A percentile compares a stretch with the other conserved stretches of the same genome.
phyloP scores from a whole-genome alignment of 371 early-diverging fungal species.

The Rhizomucor pusillus region DNA sequence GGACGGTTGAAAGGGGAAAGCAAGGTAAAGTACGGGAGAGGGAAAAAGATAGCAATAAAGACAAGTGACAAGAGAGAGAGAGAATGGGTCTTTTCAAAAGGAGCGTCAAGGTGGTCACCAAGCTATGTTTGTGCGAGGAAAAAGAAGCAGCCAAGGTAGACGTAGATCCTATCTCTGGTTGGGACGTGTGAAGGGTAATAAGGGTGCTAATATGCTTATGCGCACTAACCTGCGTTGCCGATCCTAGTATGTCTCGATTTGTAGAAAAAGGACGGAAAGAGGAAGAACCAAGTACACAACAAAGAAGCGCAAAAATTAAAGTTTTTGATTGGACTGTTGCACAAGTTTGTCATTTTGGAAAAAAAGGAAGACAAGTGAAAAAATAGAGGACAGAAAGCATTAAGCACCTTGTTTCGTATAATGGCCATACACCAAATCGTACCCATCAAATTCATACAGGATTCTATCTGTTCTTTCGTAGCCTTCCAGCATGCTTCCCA shows the following conservation, averaged over 20 bases:
- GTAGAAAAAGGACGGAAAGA: too few species aligned
- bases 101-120: conserved; percentile 1
- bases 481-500: conserved; percentile 46
- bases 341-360: neutral
- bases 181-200: too few species aligned
- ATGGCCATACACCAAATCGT: conserved; percentile 74
- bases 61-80: neutral
- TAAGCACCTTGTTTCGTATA: conserved; percentile 21
- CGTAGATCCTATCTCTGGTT: too few species aligned
- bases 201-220: too few species aligned
- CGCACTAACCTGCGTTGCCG: too few species aligned
- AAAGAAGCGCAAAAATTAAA: too few species aligned
- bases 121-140: too few species aligned
- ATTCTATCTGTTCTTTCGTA: conserved; percentile 70
- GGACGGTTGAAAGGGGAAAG: conserved; percentile 5
- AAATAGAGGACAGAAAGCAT: conserved; percentile 3
- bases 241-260: too few species aligned
- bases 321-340: too few species aligned
- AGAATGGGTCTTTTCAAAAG: neutral
- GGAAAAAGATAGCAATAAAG: neutral
- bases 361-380: neutral
- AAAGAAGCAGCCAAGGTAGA: neutral
- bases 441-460: conserved; percentile 80
- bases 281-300: too few species aligned
- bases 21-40: conserved; percentile 5